Evolutionary conservation across 441 rosid genomes (phyloP).

Genomic region (Brassica hybrid): DNA sequence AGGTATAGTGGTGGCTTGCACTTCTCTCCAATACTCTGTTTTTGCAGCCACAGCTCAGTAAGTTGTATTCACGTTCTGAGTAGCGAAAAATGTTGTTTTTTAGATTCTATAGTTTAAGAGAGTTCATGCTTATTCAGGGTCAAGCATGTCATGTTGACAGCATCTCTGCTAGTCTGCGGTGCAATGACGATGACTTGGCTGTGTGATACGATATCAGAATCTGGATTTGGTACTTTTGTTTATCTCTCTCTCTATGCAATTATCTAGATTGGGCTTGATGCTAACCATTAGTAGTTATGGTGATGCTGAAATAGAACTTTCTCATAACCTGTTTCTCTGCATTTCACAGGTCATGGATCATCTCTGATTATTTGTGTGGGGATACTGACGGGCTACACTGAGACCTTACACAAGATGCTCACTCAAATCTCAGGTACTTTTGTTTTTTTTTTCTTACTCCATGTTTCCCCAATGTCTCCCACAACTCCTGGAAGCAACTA

Average conservation of each 20-base stretch:
- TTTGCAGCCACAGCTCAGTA: slow-evolving; percentile 84
- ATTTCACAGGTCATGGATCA: slow-evolving; percentile 86
- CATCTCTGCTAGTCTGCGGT: slow-evolving; percentile 80
- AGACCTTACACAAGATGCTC: slow-evolving; percentile 90
- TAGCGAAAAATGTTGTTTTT: neutral
- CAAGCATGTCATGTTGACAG: slow-evolving; percentile 85
- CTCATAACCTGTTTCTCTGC: slow-evolving; percentile 33
- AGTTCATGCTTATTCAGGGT: slow-evolving; percentile 53
- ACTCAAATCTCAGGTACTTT: slow-evolving; percentile 78
- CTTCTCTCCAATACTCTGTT: slow-evolving; percentile 86
- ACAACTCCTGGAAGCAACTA: neutral
- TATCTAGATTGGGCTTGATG: neutral
- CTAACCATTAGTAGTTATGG: slow-evolving; percentile 18
- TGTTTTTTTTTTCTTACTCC: slow-evolving; percentile 19
- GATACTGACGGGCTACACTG: slow-evolving; percentile 91
- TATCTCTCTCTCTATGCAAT: neutral
- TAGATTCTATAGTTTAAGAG: neutral
- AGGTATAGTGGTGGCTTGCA: slow-evolving; percentile 73
- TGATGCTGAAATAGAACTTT: slow-evolving; percentile 23
- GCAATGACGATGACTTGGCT: slow-evolving; percentile 96
- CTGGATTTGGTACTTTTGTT: slow-evolving; percentile 83
- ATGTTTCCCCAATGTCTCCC: slow-evolving; percentile 1
- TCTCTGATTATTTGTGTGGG: slow-evolving; percentile 92
- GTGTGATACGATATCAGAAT: slow-evolving; percentile 90
- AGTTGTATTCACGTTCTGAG: slow-evolving; percentile 17